Conservation (phyloP, 2,329 filamentous ascomycete species). For the Alternaria metachromatica region DNA sequence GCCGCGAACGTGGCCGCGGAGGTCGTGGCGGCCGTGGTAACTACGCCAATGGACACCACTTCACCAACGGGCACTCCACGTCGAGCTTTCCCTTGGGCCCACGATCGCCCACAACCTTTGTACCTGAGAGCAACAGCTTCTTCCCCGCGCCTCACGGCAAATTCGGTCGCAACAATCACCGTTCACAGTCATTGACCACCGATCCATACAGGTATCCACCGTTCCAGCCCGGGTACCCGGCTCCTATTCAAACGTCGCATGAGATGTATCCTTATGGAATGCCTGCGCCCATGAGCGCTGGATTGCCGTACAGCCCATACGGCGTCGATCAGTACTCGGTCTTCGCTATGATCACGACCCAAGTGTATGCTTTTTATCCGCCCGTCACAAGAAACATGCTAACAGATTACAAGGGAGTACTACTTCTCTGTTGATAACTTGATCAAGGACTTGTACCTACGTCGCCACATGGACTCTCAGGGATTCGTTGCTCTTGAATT, state of each 20-base stretch:
- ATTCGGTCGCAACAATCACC: constrained; percentile 59
- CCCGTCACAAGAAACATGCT: constrained; percentile 19
- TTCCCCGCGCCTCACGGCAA: constrained; percentile 44
- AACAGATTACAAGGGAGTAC: constrained; percentile 72
- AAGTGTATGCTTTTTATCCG: constrained; percentile 55
- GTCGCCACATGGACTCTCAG: constrained; percentile 92
- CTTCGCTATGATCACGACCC: constrained; percentile 65
- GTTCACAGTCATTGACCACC: constrained; percentile 68
- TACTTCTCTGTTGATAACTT: constrained; percentile 98
- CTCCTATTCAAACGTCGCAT: constrained; percentile 56
- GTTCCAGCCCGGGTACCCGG: constrained; percentile 45
- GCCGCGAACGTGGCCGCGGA: constrained; percentile 57
- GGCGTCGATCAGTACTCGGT: constrained; percentile 63
- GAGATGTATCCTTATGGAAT: constrained; percentile 64
- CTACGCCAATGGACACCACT: constrained; percentile 47
- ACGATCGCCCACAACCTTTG: constrained; percentile 45
- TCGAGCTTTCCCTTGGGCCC: constrained; percentile 45
- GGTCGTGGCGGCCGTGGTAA: constrained; percentile 54
- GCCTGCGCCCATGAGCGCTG: constrained; percentile 61
- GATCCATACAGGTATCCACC: constrained; percentile 56
- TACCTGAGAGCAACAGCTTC: constrained; percentile 44
- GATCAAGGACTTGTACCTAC: constrained; percentile 88
- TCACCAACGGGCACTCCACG: constrained; percentile 50
- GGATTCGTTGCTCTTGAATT: constrained; percentile 85
- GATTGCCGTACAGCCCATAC: constrained; percentile 64